These are phyloP conservation scores for Hymenoscyphus albidus DNA, from an alignment of 2,329 filamentous ascomycete genomes.

Conservation along the genomic window DNA sequence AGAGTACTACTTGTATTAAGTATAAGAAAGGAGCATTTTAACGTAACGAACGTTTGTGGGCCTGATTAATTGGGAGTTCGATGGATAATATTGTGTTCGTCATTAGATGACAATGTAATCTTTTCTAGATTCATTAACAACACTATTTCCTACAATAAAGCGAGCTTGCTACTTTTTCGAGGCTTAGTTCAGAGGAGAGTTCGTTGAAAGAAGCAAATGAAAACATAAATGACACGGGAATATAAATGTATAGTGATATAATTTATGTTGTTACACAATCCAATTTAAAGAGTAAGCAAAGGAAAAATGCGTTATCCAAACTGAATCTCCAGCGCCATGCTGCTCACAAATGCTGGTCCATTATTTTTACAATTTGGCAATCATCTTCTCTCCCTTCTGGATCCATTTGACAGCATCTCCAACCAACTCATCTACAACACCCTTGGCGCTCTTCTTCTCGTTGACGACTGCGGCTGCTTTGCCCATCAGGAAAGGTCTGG, in stretches of 20 bases:
- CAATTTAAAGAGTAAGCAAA: neutral
- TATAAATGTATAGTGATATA: neutral
- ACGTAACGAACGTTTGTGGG: too few relatives aligned
- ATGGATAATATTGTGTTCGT: too few relatives aligned
- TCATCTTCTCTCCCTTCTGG: conserved; percentile 62
- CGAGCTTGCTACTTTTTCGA: too few relatives aligned
- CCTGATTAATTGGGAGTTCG: too few relatives aligned
- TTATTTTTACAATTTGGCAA: conserved; percentile 60
- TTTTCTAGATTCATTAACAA: too few relatives aligned
- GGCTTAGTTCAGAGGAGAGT: too few relatives aligned
- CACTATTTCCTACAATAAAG: too few relatives aligned
- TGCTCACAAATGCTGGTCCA: neutral
- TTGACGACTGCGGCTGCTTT: conserved; percentile 93
- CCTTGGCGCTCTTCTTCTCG: conserved; percentile 87
- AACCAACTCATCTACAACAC: conserved; percentile 91
- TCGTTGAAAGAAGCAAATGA: too few relatives aligned
- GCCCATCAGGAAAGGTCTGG: conserved; percentile 90
- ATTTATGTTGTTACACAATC: neutral
- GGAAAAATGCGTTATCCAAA: neutral
- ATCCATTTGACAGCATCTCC: conserved; percentile 70
- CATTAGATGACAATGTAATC: too few relatives aligned
- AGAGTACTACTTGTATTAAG: too few relatives aligned
- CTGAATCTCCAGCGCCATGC: conserved; percentile 2
- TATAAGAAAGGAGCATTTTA: too few relatives aligned
- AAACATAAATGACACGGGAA: too few relatives aligned